These are phyloP conservation scores for Lachnellula subtilissima DNA, from an alignment of 2,329 filamentous ascomycete genomes.

Conservation along the genomic window DNA sequence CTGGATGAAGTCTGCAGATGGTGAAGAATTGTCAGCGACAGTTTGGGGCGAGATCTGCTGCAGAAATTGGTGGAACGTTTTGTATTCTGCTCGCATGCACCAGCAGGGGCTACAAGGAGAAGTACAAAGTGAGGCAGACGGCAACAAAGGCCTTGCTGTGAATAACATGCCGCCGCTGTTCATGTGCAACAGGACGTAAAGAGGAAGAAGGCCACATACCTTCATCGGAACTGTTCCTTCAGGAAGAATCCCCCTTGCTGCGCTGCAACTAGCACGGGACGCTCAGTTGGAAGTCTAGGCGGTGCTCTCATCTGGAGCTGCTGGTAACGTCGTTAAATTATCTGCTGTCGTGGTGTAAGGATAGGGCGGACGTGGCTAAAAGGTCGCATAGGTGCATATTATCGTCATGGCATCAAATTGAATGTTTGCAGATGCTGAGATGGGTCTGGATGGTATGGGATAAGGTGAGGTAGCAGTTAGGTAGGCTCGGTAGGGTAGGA, in stretches of 20 bases:
- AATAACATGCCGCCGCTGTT: slow-evolving; percentile 1
- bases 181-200: neutral
- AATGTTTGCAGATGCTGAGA: neutral
- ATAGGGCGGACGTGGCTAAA: slow-evolving; percentile 6
- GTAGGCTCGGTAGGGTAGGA: neutral
- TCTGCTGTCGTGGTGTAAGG: slow-evolving; percentile 5
- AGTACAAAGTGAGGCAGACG: slow-evolving; percentile 5
- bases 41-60: slow-evolving; percentile 5
- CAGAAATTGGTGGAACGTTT: slow-evolving; percentile 15
- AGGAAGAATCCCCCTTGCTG: slow-evolving; percentile 28
- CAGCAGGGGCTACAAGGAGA: slow-evolving; percentile 3
- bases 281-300: slow-evolving; percentile 22
- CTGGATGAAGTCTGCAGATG: slow-evolving; percentile 31
- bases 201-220: slow-evolving; percentile 23
- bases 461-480: slow-evolving; percentile 6
- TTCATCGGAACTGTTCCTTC: slow-evolving; percentile 26
- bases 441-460: neutral
- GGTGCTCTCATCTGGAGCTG: slow-evolving; percentile 30
- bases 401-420: slow-evolving; percentile 16
- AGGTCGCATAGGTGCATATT: slow-evolving; percentile 7
- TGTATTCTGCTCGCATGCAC: slow-evolving; percentile 17
- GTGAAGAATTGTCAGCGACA: slow-evolving; percentile 21
- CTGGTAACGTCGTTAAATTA: slow-evolving; percentile 7
- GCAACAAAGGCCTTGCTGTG: slow-evolving; percentile 4
- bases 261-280: slow-evolving; percentile 26